Conservation (phyloP, 2,329 filamentous ascomycete species). For the Ceratocystis variospora region DNA sequence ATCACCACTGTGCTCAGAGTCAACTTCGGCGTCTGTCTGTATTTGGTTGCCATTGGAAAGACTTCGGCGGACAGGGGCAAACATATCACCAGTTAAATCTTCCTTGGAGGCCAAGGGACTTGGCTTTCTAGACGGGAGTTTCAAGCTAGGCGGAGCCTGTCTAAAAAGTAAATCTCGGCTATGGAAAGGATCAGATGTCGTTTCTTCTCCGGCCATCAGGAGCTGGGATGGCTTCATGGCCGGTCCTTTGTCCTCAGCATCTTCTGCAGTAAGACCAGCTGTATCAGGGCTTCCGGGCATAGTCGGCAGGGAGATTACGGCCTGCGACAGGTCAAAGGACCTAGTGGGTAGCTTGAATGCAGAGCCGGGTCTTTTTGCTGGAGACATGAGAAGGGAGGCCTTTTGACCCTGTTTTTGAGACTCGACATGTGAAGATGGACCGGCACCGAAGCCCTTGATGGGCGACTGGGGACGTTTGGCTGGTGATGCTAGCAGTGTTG, state of each 20-base stretch:
- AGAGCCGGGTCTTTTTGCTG: conserved; percentile 32
- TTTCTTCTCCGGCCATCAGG: conserved; percentile 27
- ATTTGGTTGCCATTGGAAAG: background rate
- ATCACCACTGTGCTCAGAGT: conserved; percentile 16
- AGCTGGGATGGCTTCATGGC: conserved; percentile 25
- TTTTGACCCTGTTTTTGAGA: conserved; percentile 29
- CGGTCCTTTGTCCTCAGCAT: background rate
- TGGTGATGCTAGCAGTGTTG: conserved; percentile 34
- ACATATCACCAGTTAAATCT: conserved; percentile 18
- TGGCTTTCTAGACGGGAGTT: conserved; percentile 13
- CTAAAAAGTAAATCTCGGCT: conserved; percentile 12
- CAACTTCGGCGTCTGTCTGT: conserved; percentile 3
- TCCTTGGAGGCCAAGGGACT: conserved; percentile 10
- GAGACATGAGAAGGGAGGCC: conserved; percentile 37
- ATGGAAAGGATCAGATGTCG: conserved; percentile 17
- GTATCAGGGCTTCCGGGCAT: background rate
- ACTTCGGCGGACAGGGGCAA: conserved; percentile 17
- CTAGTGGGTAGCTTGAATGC: conserved; percentile 15
- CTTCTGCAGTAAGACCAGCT: background rate
- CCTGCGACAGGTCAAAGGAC: conserved; percentile 12
- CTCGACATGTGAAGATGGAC: conserved; percentile 18
- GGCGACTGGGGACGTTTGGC: conserved; percentile 38
- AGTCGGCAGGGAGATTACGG: conserved; percentile 8
- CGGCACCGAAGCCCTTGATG: conserved; percentile 28
- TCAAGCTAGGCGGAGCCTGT: conserved; percentile 16